phyloP scores from a whole-genome alignment of 2,329 filamentous ascomycete species.

The Colletotrichum acutatum region DNA sequence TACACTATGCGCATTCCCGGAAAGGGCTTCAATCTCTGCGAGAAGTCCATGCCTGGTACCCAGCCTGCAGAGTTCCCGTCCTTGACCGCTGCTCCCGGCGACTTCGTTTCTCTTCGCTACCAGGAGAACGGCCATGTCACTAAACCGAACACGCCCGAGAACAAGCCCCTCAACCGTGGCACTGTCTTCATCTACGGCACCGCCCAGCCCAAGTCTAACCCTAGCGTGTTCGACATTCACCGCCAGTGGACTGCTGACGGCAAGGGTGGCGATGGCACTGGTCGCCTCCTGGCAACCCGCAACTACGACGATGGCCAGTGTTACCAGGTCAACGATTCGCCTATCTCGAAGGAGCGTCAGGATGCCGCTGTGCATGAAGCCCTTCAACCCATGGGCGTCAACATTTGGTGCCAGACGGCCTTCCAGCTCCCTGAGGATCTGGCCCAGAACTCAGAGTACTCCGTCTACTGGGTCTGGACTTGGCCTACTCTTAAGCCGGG shows the following conservation, averaged over 20 bases:
- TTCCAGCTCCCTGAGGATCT: constrained; percentile 77
- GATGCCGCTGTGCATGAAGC: constrained; percentile 60
- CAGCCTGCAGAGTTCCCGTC: constrained; percentile 61
- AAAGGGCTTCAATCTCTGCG: constrained; percentile 45
- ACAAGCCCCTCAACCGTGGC: constrained; percentile 74
- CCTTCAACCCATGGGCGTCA: constrained; percentile 63
- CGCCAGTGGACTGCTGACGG: constrained; percentile 82
- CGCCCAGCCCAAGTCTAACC: constrained; percentile 61
- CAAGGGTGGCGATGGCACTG: constrained; percentile 82
- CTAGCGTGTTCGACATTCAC: constrained; percentile 73
- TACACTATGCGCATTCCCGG: constrained; percentile 73
- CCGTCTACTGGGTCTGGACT: constrained; percentile 97
- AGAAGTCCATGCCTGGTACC: constrained; percentile 1
- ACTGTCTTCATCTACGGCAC: constrained; percentile 83
- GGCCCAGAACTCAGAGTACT: constrained; percentile 73
- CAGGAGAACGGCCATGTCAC: constrained; percentile 83
- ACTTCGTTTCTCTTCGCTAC: constrained; percentile 74
- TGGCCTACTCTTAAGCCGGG: constrained; percentile 74
- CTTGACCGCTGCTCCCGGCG: constrained; percentile 69
- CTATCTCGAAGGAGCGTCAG: constrained; percentile 70
- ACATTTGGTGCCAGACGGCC: constrained; percentile 85
- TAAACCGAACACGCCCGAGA: constrained; percentile 62
- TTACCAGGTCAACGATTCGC: constrained; percentile 77
- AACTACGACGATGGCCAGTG: constrained; percentile 93
- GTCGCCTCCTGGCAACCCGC: constrained; percentile 79